Base-by-base conservation (phyloP, 2,329 filamentous ascomycete genomes). In the Diaporthe citriasiana region DNA sequence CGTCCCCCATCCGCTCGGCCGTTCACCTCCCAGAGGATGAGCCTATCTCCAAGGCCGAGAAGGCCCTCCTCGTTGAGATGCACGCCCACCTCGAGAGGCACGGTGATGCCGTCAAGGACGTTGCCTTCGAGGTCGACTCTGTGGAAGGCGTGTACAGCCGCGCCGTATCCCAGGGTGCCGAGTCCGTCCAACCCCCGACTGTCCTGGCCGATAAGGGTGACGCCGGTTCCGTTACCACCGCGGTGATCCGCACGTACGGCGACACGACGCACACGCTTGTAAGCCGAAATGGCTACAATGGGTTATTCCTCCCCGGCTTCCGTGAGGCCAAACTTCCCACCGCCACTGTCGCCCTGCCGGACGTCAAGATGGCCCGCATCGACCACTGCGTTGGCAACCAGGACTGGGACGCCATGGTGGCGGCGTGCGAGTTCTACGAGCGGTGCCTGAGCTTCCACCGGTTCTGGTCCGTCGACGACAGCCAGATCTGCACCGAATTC, bases 321-420 rank as follows among this genome's bases (percentile, higher is more conserved):
- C 90, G 91, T 57, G 83, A 89, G 9, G 89, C 88, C 53, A 84
- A 82, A 59, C 81, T 81, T 70, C 77, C 82, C 73, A 82, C 83
- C 3, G 80, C 82, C 35, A 83, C 80, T 27, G 78, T 85, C 15
- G 59, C 82, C 47, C 85, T 94, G 30, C 94, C 95, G 0, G 79
- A 85, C 0, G 89, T 97, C 19, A 83, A 86, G 13, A 89, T 98
- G 71, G 89, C 89, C 76, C 91, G 91, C 78, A 95, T 98, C 84
- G 96, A 98, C 85, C 96, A 98, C 88, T 98, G 96, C 84, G 96
- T 98, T 78, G 96, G 96, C 77, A 98, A 98, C 87, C 95, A 98
- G 87, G 93, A 95, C 84, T 98, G 96, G 96, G 89, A 95, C 83
- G 92, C 95, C 83, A 97, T 98, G 91, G 86, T 87, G 74, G 87